Percentiles rank a stretch among this genome's conserved stretches.
Conservation (phyloP, 2,329 filamentous ascomycete genomes). For the Rosellinia necatrix region DNA sequence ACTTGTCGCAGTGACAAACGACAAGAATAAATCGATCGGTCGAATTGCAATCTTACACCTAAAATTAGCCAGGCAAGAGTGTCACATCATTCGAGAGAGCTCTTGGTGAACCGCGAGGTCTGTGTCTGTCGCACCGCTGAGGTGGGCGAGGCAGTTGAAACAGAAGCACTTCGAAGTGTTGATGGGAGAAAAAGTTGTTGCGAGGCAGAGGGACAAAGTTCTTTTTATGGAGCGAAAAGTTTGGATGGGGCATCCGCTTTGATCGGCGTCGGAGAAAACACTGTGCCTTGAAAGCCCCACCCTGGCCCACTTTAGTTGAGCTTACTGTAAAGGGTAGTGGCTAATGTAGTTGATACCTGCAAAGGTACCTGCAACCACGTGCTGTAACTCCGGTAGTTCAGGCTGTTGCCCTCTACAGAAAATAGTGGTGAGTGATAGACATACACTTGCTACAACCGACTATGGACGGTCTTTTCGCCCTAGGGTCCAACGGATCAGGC, state of each 20-base stretch:
- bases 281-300: slow-evolving; percentile 15
- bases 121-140: not conserved
- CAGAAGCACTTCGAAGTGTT: not conserved
- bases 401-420: too few relatives aligned
- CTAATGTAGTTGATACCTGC: too few relatives aligned
- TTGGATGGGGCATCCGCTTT: slow-evolving; percentile 13
- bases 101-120: not conserved
- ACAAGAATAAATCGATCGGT: not conserved
- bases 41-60: slow-evolving; percentile 11
- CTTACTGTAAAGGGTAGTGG: too few relatives aligned
- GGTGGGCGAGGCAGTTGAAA: not conserved
- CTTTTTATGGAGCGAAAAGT: slow-evolving; percentile 21
- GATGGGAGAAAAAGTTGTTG: not conserved
- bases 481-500: slow-evolving; percentile 77
- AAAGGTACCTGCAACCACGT: too few relatives aligned
- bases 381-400: too few relatives aligned
- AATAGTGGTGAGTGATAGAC: not conserved
- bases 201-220: not conserved
- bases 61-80: slow-evolving; percentile 15
- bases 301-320: too few relatives aligned
- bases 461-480: slow-evolving; percentile 65
- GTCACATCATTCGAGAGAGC: slow-evolving; percentile 31
- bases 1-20: not conserved
- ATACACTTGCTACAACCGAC: not conserved
- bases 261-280: slow-evolving; percentile 25